Evolutionary conservation across 2,329 filamentous ascomycete genomes (phyloP).

Genomic region (Microthyrium microscopicum): DNA sequence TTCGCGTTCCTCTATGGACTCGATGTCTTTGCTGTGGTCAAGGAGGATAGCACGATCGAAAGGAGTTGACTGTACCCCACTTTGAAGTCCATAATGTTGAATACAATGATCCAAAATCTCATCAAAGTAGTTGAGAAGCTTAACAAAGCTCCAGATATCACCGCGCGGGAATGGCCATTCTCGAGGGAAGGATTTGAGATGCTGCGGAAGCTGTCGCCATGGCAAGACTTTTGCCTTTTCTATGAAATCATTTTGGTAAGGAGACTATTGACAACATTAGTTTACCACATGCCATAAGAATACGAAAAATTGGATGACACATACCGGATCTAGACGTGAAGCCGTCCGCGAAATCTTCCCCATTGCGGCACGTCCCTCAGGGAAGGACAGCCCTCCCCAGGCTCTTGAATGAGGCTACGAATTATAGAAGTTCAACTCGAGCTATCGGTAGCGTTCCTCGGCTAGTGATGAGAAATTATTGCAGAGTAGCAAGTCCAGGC

Average conservation of each 20-base stretch:
- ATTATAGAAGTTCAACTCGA: no score
- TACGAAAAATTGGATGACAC: no score
- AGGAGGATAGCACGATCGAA: slow-evolving; percentile 53
- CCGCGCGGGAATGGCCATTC: slow-evolving; percentile 92
- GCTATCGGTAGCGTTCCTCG: no score
- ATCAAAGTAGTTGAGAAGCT: slow-evolving; percentile 84
- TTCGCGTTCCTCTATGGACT: slow-evolving; percentile 20
- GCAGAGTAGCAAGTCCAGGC: no score
- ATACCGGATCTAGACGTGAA: no score
- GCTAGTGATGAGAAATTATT: no score
- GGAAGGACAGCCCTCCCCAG: slow-evolving; percentile 17
- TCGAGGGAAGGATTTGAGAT: slow-evolving; percentile 65
- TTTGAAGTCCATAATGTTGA: slow-evolving; percentile 59
- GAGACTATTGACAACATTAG: no score
- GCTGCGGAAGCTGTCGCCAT: slow-evolving; percentile 58
- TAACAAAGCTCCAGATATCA: slow-evolving; percentile 97
- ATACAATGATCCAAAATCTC: slow-evolving; percentile 69
- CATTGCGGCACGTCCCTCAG: slow-evolving; percentile 26
- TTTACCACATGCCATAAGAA: no score
- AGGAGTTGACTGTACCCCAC: slow-evolving; percentile 63
- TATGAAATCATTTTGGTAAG: slow-evolving; percentile 72
- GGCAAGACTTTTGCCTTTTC: slow-evolving; percentile 49
- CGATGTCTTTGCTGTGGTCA: slow-evolving; percentile 37
- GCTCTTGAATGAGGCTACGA: no score
- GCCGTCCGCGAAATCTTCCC: slow-evolving; percentile 39